Conservation (phyloP, 768 basidiomycete genomes). For the Tulasnella sp. region DNA sequence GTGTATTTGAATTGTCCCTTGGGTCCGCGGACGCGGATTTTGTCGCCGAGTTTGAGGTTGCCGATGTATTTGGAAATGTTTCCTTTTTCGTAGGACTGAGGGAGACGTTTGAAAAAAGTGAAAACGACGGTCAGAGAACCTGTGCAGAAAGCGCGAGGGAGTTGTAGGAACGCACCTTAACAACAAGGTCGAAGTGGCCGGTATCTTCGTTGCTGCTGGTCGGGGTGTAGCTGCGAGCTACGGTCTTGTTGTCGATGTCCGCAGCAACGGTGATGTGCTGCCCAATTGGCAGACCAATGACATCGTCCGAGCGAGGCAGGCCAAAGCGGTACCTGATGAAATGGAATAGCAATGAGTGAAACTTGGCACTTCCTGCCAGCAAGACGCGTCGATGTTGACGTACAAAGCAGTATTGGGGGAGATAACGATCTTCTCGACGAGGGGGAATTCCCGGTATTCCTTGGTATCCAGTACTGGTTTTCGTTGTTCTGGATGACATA, state of each 20-base stretch:
- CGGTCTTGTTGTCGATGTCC: constrained; percentile 82
- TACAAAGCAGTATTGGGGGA: constrained; percentile 96
- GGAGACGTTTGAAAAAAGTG: too few species aligned
- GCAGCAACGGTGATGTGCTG: constrained; percentile 93
- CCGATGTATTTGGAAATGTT: constrained; percentile 88
- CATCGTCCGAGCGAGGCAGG: constrained; percentile 61
- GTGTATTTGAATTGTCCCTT: constrained; percentile 90
- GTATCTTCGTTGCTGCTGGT: constrained; percentile 87
- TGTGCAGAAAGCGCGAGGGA: not conserved
- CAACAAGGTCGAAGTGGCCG: constrained; percentile 91
- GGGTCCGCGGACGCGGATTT: constrained; percentile 86
- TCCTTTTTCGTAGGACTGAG: constrained; percentile 88
- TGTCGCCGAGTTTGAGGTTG: constrained; percentile 78
- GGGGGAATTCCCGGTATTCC: constrained; percentile 74
- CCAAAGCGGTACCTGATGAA: constrained; percentile 77
- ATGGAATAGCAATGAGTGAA: constrained; percentile 8
- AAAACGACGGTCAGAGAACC: not conserved
- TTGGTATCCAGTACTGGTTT: constrained; percentile 66
- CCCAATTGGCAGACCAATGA: constrained; percentile 90
- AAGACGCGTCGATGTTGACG: constrained; percentile 26
- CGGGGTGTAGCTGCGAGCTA: constrained; percentile 91
- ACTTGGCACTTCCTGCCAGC: not conserved
- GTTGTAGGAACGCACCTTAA: constrained; percentile 62
- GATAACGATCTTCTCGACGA: constrained; percentile 70
- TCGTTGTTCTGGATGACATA: constrained; percentile 41